phyloP scores from a whole-genome alignment of 345 rosid species.

The Eucalyptus sp. region DNA sequence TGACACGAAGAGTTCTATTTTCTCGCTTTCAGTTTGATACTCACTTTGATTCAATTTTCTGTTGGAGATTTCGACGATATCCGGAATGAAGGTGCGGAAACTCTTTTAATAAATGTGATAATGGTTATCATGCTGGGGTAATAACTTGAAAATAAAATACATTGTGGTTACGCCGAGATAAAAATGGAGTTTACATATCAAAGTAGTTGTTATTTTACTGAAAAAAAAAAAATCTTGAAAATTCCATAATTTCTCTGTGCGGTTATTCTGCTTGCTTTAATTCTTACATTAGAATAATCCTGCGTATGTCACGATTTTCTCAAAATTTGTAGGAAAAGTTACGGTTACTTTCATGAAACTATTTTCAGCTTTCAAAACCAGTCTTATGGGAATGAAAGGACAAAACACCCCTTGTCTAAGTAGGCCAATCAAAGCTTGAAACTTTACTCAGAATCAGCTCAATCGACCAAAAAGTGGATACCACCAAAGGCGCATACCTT shows the following conservation, averaged over 20 bases:
- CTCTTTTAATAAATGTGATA: not conserved
- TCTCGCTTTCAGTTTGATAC: not conserved
- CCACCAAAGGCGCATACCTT: too few species aligned
- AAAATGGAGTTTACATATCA: not conserved
- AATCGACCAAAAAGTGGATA: too few species aligned
- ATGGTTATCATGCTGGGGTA: not conserved
- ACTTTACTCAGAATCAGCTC: too few species aligned
- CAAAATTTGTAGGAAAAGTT: not conserved
- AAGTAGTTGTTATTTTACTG: not conserved
- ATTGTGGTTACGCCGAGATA: not conserved
- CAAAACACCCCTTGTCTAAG: not conserved
- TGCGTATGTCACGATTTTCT: not conserved
- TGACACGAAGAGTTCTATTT: not conserved
- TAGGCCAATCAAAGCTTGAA: too few species aligned
- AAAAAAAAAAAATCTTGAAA: not conserved
- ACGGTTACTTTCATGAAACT: not conserved
- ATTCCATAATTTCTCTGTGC: too few species aligned
- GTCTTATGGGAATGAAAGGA: not conserved
- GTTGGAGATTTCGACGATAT: not conserved
- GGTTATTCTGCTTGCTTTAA: not conserved
- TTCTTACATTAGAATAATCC: not conserved
- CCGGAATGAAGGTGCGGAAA: not conserved
- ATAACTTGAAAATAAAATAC: not conserved
- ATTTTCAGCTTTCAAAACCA: not conserved
- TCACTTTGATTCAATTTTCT: not conserved